Base-by-base conservation (phyloP, 768 basidiomycete genomes). In the Kondoa subrosea region DNA sequence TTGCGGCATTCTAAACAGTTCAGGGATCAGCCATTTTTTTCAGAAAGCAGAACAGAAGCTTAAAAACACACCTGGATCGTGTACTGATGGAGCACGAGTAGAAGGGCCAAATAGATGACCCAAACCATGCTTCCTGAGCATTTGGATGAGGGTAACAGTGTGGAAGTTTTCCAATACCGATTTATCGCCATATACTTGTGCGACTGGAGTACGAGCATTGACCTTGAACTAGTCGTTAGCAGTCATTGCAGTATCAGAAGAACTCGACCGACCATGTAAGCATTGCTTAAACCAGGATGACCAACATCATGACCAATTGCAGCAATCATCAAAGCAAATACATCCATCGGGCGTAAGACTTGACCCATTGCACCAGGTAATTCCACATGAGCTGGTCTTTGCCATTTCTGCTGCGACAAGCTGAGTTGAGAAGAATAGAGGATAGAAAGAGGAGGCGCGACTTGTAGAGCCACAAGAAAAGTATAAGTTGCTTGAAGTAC, bases 271-370 rank as follows among this genome's bases (percentile, higher is more conserved):
- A 63, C 91, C 88, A 97, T 88, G 78, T 96, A 97, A 16, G 83
- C 79, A 75, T 97, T 97, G 29, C 86, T 87, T 67, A 97, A 83
- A 0, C 95, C 95, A 0, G 95, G 95, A 78, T 99, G 95, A 0
- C 90, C 93, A 21, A 90, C 91, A 76, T 99, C 95, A 75, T 99
- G 95, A 0, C 95, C 95, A 73, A 99, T 90, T 56, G 92, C 92
- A 1, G 89, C 91, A 66, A 99, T 80, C 73, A 87, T 87, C 16
- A 96, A 77, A 1, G 87, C 83, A 73, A 97, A 87, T 16, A 96
- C 78, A 74, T 96, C 92, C 66, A 83, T 81, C 26, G 84, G 83
- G 12, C 79, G 66, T 56, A 81, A 66, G 1, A 81, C 72, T 65
- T 78, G 66, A 50, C 70, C 73, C 64, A 70, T 71, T 14, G 66